Conservation (phyloP, 495 filamentous ascomycete species). For the Halenospora varia region DNA sequence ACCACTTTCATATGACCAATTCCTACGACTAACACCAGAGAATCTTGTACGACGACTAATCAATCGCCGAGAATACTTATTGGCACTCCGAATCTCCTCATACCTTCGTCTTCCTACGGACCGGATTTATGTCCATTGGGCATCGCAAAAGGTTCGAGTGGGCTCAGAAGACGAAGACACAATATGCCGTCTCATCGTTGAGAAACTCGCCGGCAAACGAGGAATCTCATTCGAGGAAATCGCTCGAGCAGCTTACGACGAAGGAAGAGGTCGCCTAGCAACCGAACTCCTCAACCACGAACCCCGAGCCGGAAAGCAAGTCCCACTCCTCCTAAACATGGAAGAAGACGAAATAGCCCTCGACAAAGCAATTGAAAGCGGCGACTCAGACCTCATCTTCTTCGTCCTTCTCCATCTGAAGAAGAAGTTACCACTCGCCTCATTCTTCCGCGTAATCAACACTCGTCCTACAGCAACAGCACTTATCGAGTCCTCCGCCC, state of each 20-base stretch:
- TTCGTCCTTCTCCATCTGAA: slow-evolving; percentile 86
- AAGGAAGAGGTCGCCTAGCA: slow-evolving; percentile 80
- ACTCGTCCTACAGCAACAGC: slow-evolving; percentile 82
- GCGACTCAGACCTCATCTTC: slow-evolving; percentile 87
- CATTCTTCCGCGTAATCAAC: slow-evolving; percentile 91
- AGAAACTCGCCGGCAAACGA: slow-evolving; percentile 77
- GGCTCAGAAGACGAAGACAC: slow-evolving; percentile 82
- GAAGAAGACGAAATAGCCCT: slow-evolving; percentile 93
- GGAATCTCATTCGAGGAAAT: slow-evolving; percentile 95
- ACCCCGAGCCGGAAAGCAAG: slow-evolving; percentile 88
- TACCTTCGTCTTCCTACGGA: slow-evolving; percentile 85
- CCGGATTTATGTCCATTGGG: slow-evolving; percentile 94
- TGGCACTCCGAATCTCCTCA: slow-evolving; percentile 85
- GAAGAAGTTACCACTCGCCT: slow-evolving; percentile 83
- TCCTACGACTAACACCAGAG: slow-evolving; percentile 80
- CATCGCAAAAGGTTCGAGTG: slow-evolving; percentile 84
- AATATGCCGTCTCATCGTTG: slow-evolving; percentile 82
- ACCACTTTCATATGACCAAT: slow-evolving; percentile 89
- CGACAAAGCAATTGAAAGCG: slow-evolving; percentile 94
- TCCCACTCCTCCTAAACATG: slow-evolving; percentile 91
- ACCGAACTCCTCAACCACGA: slow-evolving; percentile 92
- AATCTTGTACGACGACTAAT: slow-evolving; percentile 80
- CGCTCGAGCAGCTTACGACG: slow-evolving; percentile 91
- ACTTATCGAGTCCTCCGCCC: slow-evolving; percentile 80
- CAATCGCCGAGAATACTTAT: slow-evolving; percentile 84